Evolutionary conservation across 768 basidiomycete species (phyloP).

Genomic region (Boletus insuetus): DNA sequence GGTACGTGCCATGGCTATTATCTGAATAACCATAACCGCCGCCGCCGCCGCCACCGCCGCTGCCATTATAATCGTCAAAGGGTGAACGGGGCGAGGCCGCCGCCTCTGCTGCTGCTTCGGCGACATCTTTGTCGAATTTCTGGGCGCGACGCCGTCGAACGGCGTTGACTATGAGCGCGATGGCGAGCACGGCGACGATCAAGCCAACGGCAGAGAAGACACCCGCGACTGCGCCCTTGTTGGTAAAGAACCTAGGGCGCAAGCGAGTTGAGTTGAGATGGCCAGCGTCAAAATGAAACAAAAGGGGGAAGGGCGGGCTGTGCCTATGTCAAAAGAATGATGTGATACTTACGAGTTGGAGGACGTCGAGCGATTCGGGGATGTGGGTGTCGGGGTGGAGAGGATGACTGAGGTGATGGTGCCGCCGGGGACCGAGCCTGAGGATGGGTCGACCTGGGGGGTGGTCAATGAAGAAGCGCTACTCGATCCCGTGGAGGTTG

Average conservation of each 20-base stretch:
- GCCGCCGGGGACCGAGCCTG: no score
- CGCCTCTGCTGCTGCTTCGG: conserved; percentile 66
- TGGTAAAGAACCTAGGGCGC: conserved; percentile 58
- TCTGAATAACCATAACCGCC: conserved; percentile 42
- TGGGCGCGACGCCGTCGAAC: conserved; percentile 62
- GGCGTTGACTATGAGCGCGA: conserved; percentile 48
- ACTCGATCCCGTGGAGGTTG: background rate
- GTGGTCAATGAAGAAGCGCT: background rate
- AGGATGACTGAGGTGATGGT: background rate
- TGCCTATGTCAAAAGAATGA: background rate
- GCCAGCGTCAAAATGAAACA: background rate
- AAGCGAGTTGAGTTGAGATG: conserved; percentile 5
- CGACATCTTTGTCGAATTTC: conserved; percentile 71
- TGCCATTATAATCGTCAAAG: conserved; percentile 43
- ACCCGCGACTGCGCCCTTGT: conserved; percentile 70
- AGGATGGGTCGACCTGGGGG: background rate
- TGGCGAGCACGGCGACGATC: conserved; percentile 46
- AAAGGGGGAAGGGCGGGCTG: background rate
- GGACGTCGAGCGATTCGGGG: background rate
- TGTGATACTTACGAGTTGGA: conserved; percentile 27
- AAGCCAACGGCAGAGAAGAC: conserved; percentile 73
- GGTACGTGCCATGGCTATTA: conserved; percentile 56
- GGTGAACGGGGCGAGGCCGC: conserved; percentile 50
- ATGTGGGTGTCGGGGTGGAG: background rate
- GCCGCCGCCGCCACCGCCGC: conserved; percentile 19